Conservation (phyloP, 192 early-diverging fungal genomes). For the Endogone sp. region DNA sequence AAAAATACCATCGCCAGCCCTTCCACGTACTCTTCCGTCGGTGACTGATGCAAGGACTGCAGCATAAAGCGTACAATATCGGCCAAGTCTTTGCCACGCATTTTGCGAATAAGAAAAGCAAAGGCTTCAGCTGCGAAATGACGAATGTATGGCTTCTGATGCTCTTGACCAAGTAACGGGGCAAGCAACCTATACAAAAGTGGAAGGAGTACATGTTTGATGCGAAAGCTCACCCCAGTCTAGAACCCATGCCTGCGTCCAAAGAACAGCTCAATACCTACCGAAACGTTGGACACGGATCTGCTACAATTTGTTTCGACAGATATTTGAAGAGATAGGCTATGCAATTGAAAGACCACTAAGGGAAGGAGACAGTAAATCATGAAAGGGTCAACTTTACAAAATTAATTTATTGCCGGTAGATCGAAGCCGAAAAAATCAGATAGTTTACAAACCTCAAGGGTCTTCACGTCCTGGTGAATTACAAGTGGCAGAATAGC, state of each 20-base stretch:
- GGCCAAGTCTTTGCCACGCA: conserved; percentile 53
- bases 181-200: conserved; percentile 51
- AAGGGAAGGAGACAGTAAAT: neutral
- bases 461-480: conserved; percentile 60
- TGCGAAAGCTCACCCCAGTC: too few species aligned
- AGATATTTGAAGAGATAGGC: conserved; percentile 92
- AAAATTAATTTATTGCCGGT: neutral
- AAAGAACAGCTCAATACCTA: conserved; percentile 35
- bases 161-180: conserved; percentile 62
- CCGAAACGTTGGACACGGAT: conserved; percentile 73
- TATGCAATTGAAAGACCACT: conserved; percentile 82
- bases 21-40: conserved; percentile 55
- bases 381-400: neutral
- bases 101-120: conserved; percentile 84
- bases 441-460: too few species aligned
- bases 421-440: neutral
- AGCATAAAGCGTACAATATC: conserved; percentile 62
- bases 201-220: neutral
- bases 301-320: conserved; percentile 57
- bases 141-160: conserved; percentile 72
- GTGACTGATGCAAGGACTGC: conserved; percentile 37
- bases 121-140: conserved; percentile 90
- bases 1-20: conserved; percentile 79
- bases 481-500: conserved; percentile 66
- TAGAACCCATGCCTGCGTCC: too few species aligned